A percentile compares a stretch with the other conserved stretches of the same genome.
phyloP scores from a whole-genome alignment of 2,329 filamentous ascomycete species.

The Talaromyces marneffei region DNA sequence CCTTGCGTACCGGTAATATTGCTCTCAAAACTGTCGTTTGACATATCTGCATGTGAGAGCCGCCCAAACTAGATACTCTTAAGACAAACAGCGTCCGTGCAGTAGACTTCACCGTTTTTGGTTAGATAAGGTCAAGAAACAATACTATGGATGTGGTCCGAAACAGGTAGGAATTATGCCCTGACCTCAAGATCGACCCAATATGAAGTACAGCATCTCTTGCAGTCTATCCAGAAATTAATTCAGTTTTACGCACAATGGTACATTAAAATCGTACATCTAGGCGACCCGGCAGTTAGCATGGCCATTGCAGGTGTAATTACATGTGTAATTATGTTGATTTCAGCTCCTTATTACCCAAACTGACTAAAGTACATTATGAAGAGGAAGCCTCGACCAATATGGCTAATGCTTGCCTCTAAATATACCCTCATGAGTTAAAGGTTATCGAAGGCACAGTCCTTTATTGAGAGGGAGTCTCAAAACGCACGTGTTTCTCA shows the following conservation, averaged over 20 bases:
- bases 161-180: neutral
- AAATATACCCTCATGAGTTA: neutral
- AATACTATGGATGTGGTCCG: neutral
- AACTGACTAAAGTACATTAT: neutral
- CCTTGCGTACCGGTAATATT: neutral
- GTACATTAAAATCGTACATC: too few species aligned
- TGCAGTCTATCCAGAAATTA: constrained; percentile 66
- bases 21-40: neutral
- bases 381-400: neutral
- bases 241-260: constrained; percentile 11
- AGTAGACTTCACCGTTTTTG: neutral
- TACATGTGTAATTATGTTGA: constrained; percentile 63
- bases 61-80: neutral
- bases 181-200: neutral
- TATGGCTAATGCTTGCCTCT: neutral
- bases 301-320: constrained; percentile 70
- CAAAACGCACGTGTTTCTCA: neutral
- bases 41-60: neutral
- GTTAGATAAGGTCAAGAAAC: neutral
- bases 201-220: constrained; percentile 10
- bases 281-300: constrained; percentile 65
- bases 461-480: neutral
- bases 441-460: neutral
- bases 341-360: constrained; percentile 47
- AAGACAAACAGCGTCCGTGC: neutral